These are phyloP conservation scores for Emergomyces pasteurianus DNA, from an alignment of 2,329 filamentous ascomycete genomes.

Conservation along the genomic window DNA sequence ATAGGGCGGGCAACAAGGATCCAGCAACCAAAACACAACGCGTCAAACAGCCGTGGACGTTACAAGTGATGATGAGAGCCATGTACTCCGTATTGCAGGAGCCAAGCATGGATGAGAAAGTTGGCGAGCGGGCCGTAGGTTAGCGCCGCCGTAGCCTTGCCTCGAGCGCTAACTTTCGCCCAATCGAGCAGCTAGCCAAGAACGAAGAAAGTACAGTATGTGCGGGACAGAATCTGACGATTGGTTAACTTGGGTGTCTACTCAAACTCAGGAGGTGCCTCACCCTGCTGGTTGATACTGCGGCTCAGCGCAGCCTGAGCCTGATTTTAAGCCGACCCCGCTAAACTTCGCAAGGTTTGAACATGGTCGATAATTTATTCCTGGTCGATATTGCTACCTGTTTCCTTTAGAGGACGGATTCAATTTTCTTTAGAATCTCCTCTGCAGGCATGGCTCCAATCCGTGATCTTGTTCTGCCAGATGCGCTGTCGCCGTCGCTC, in stretches of 20 bases:
- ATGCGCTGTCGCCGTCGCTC: slow-evolving; percentile 9
- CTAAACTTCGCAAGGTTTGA: not conserved
- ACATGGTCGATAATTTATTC: not conserved
- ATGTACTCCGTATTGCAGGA: no score
- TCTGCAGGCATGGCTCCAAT: not conserved
- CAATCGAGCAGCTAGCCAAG: not conserved
- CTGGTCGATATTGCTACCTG: not conserved
- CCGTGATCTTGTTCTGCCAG: slow-evolving; percentile 4
- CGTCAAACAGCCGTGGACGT: not conserved
- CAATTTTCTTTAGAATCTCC: not conserved
- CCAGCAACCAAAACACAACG: not conserved
- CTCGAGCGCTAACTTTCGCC: not conserved
- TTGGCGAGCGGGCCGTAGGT: not conserved
- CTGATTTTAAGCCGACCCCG: not conserved
- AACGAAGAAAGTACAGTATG: not conserved
- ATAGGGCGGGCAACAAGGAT: not conserved
- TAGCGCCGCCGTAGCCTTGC: not conserved
- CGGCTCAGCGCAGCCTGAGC: not conserved
- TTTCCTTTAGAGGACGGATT: not conserved
- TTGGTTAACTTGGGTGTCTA: not conserved
- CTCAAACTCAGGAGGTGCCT: not conserved
- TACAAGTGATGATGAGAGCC: not conserved
- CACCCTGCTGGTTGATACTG: not conserved
- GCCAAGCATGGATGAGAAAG: no score
- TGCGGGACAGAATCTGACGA: not conserved